Conservation (phyloP, 768 basidiomycete species). For the Hygrocybe punicea region DNA sequence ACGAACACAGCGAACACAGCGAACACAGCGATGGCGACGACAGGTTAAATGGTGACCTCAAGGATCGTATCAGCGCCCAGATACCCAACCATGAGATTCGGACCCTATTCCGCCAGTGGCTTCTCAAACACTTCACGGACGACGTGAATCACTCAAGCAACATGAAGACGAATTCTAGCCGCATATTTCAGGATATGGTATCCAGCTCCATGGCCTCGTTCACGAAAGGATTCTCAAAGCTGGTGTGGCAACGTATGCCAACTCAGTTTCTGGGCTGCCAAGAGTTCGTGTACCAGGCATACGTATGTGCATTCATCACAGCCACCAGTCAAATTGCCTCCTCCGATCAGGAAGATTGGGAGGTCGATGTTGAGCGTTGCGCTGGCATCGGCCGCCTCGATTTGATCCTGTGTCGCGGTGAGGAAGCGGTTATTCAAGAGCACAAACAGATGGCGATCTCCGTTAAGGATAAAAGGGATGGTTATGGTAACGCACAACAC, state of each 20-base stretch:
- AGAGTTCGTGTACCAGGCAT: background rate
- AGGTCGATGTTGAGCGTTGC: background rate
- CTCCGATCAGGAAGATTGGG: background rate
- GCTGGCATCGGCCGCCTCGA: slow-evolving; percentile 1
- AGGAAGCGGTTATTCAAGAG: background rate
- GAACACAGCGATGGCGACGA: too few relatives aligned
- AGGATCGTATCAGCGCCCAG: background rate
- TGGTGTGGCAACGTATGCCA: background rate
- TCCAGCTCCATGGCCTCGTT: slow-evolving; percentile 2
- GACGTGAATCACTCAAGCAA: background rate
- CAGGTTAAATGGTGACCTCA: background rate
- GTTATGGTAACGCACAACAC: background rate
- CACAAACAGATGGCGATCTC: background rate
- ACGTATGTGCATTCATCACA: background rate
- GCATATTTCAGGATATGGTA: background rate
- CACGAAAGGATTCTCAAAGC: background rate
- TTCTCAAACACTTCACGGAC: background rate
- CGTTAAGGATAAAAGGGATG: background rate
- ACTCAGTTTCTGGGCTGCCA: background rate
- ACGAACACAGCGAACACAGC: too few relatives aligned
- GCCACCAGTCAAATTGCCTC: background rate
- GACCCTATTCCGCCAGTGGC: background rate
- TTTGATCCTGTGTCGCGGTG: background rate
- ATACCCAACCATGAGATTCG: background rate
- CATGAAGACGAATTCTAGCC: background rate